Base-by-base conservation (phyloP, 1,139 yeast genomes). In the Debaryomyces sp. region DNA sequence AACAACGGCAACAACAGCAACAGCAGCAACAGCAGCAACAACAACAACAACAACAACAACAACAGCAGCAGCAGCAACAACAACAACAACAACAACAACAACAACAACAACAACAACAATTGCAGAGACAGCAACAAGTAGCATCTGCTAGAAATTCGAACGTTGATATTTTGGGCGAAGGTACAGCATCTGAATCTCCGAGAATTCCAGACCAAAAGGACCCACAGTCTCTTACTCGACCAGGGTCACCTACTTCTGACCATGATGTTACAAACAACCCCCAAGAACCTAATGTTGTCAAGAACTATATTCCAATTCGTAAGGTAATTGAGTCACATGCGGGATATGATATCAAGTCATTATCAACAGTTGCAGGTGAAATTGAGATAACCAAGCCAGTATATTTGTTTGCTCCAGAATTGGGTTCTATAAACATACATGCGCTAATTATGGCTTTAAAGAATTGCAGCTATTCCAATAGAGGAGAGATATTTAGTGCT, bases 331-430 rank as follows among this genome's bases (percentile, higher is more conserved):
- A 84, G 35, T 70, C 82, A 37, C 78, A 84, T 52, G 91, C 86
- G 35, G 97, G 96, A 0, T 77, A 80, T 58, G 89, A 87, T 58
- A 74, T 89, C 38, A 81, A 85, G 52, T 76, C 83, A 6, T 62
- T 91, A 42, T 79, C 90, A 0, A 81, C 80, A 17, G 69, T 88
- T 29, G 96, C 96, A 2, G 85, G 85, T 48, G 96, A 91, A 60
- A 78, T 89, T 41, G 97, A 91, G 56, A 80, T 84, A 17, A 75
- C 89, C 47, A 86, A 87, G 53, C 96, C 97, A 0, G 92, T 88
- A 2, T 92, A 87, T 58, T 77, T 95, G 38, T 86, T 88, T 68
- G 91, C 96, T 7, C 96, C 96, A 0, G 99, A 94, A 62, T 72
- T 91, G 45, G 98, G 98, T 1, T 74, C 86, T 1, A 78, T 92